Evolutionary conservation across 805 yeast genomes (phyloP), one percentile per base, ranked within the genome.

Genomic region (Lachancea lanzarotensis): DNA sequence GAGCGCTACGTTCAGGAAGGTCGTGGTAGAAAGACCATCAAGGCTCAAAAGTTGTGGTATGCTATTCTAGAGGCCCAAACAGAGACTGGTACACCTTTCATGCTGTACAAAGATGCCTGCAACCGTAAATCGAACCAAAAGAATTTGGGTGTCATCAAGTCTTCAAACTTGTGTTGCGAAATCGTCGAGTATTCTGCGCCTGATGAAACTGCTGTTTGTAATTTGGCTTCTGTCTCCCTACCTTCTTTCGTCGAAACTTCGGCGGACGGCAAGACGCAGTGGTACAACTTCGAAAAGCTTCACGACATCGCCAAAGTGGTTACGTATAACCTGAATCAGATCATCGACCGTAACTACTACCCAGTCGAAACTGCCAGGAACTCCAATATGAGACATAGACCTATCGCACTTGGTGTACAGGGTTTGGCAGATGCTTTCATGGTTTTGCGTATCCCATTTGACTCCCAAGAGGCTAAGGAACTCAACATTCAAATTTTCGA

Each of bases 331-430:
- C 71, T 91, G 65, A 83, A 91, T 72, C 75, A 69, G 59, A 76
- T 91, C 48, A 91, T 91, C 47, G 97, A 91, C 69, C 77, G 82
- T 51, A 86, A 89, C 60, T 73, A 70, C 61, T 91, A 91, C 63
- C 98, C 98, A 3, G 82, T 86, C 19, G 78, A 74, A 43, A 84
- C 79, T 52, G 91, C 98, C 4, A 74, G 73, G 56, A 59, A 50
- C 38, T 86, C 96, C 15, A 91, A 93, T 66, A 68, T 78, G 73
- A 80, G 79, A 59, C 84, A 91, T 65, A 75, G 98, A 56, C 98
- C 98, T 17, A 78, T 91, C 57, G 97, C 97, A n/a, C 68, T 91
- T 18, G 98, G 98, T 54, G 96, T 91, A n/a, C 96, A 91, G 66
- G 98, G 98, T 47, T 72, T 91, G 44, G 96, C 98, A 25, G 98